These are phyloP conservation scores for Gossypium schwendimanii DNA, from an alignment of 441 rosid genomes.

Conservation along the genomic window DNA sequence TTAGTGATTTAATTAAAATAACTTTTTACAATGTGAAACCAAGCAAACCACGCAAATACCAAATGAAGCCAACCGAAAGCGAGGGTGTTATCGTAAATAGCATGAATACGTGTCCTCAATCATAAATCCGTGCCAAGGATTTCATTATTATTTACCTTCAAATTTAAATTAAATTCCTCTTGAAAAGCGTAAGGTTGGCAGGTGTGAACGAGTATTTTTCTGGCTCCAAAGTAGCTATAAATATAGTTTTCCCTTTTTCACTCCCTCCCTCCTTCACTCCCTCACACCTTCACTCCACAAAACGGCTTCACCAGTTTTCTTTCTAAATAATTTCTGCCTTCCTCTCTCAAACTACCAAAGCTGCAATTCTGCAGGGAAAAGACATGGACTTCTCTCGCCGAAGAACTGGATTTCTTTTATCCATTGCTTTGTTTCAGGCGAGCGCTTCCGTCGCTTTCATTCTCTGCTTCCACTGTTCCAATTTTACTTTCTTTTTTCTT, in stretches of 20 bases:
- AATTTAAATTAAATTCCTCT: not conserved
- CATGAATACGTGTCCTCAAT: not conserved
- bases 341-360: not conserved
- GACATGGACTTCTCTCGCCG: conserved; percentile 22
- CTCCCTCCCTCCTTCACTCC: not conserved
- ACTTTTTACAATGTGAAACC: not conserved
- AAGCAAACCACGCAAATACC: not conserved
- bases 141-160: not conserved
- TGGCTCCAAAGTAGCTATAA: conserved; percentile 19
- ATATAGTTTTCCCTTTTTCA: conserved; percentile 9
- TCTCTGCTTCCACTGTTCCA: not conserved
- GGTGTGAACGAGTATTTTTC: not conserved
- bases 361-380: conserved; percentile 1
- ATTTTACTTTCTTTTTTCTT: not conserved
- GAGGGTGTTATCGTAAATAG: conserved; percentile 7
- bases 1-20: not conserved
- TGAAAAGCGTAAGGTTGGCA: not conserved
- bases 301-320: conserved; percentile 5
- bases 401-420: conserved; percentile 15
- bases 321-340: not conserved
- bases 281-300: not conserved
- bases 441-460: conserved; percentile 13
- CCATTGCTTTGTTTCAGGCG: conserved; percentile 32
- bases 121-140: not conserved
- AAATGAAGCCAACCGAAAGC: not conserved